Evolutionary conservation across 2,329 filamentous ascomycete genomes (phyloP).

Genomic region (Cladosporium velox): DNA sequence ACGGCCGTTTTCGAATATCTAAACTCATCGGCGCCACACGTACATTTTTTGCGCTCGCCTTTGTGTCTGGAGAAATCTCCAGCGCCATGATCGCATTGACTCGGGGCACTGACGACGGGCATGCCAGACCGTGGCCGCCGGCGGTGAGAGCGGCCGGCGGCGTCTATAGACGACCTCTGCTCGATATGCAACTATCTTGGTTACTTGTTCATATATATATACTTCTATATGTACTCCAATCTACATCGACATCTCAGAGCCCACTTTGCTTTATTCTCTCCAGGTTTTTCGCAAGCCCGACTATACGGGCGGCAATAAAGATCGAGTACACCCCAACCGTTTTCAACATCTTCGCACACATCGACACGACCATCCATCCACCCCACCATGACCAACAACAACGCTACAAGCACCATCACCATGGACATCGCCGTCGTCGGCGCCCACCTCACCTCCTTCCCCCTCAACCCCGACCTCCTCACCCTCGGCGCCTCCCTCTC

Average conservation of each 20-base stretch:
- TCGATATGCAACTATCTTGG: not conserved
- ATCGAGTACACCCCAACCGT: not conserved
- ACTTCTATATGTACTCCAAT: not conserved
- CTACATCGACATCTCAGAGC: not conserved
- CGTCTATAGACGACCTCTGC: not conserved
- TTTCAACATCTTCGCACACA: not conserved
- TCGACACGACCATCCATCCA: no score
- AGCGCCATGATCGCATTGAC: not conserved
- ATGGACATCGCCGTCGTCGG: constrained; percentile 6
- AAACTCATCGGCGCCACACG: not conserved
- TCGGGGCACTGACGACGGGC: not conserved
- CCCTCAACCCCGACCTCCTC: constrained; percentile 1
- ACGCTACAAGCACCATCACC: not conserved
- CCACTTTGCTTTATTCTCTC: not conserved
- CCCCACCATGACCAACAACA: not conserved
- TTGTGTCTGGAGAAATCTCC: not conserved
- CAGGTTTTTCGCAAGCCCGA: not conserved
- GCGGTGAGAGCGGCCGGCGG: not conserved
- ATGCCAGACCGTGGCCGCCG: not conserved
- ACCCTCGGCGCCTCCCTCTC: not conserved
- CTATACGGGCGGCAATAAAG: not conserved
- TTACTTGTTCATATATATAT: not conserved
- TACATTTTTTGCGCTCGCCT: no score
- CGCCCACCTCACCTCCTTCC: constrained; percentile 6
- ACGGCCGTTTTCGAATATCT: not conserved